These are phyloP conservation scores for Fusarium tupiense DNA, from an alignment of 2,329 filamentous ascomycete species.

Conservation along the genomic window DNA sequence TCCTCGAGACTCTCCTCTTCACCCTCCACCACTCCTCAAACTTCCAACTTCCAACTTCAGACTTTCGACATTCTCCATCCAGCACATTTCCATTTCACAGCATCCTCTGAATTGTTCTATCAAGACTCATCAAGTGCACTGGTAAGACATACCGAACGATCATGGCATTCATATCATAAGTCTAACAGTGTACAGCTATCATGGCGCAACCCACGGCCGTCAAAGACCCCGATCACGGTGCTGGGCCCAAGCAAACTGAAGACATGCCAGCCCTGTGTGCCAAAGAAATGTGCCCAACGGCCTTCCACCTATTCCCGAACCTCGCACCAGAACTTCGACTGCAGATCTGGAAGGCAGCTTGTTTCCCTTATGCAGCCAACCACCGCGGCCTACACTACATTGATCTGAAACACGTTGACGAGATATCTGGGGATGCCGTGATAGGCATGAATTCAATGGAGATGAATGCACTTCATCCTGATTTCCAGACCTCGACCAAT, in stretches of 20 bases:
- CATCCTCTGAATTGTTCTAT: accelerated
- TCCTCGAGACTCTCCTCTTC: no score
- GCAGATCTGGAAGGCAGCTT: neutral
- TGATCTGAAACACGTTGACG: no score
- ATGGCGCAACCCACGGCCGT: neutral
- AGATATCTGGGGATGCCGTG: no score
- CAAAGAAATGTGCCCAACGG: accelerated
- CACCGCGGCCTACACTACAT: neutral
- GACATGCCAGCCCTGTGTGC: neutral
- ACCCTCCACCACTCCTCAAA: neutral
- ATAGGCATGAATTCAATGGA: no score
- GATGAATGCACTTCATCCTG: neutral
- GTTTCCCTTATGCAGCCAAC: neutral
- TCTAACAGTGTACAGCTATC: neutral
- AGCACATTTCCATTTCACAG: neutral
- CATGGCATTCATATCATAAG: neutral
- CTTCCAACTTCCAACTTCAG: neutral
- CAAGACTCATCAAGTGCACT: neutral
- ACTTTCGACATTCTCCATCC: neutral
- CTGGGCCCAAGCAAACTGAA: neutral
- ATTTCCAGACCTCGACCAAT: neutral
- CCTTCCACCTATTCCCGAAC: neutral
- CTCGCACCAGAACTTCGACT: neutral
- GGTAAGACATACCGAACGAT: neutral
- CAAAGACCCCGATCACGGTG: neutral